Conservation (phyloP, 495 filamentous ascomycete species). For the Trypethelium eluteriae region DNA sequence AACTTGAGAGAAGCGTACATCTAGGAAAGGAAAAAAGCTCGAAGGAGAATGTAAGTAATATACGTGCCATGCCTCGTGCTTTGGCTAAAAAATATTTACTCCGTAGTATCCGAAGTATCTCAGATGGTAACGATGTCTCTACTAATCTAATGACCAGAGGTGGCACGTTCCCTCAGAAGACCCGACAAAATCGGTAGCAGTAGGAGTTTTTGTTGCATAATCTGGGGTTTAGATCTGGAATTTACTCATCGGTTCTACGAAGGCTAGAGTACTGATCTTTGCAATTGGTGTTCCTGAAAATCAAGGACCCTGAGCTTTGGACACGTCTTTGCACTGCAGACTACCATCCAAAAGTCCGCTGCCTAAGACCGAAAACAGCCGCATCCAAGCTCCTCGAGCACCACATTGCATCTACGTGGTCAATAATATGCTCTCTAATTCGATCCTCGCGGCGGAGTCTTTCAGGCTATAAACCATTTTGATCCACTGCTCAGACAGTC, state of each 20-base stretch:
- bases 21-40: too few species aligned
- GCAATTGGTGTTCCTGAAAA: constrained; percentile 4
- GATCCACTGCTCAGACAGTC: not conserved
- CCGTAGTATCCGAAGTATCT: not conserved
- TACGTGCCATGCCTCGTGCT: too few species aligned
- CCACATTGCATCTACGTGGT: not conserved
- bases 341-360: not conserved
- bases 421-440: not conserved
- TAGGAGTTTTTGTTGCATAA: too few species aligned
- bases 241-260: too few species aligned
- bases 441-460: not conserved
- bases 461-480: not conserved
- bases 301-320: not conserved
- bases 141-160: too few species aligned
- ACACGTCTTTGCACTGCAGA: constrained; percentile 11
- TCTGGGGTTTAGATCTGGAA: too few species aligned
- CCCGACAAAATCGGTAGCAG: too few species aligned
- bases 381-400: not conserved
- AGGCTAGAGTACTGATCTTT: not conserved
- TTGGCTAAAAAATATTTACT: not conserved
- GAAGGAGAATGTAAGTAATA: too few species aligned
- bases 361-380: not conserved
- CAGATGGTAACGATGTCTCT: too few species aligned
- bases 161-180: too few species aligned
- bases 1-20: too few species aligned